phyloP scores from a whole-genome alignment of 257 asterid genomes.

The Solanum rostratum region DNA sequence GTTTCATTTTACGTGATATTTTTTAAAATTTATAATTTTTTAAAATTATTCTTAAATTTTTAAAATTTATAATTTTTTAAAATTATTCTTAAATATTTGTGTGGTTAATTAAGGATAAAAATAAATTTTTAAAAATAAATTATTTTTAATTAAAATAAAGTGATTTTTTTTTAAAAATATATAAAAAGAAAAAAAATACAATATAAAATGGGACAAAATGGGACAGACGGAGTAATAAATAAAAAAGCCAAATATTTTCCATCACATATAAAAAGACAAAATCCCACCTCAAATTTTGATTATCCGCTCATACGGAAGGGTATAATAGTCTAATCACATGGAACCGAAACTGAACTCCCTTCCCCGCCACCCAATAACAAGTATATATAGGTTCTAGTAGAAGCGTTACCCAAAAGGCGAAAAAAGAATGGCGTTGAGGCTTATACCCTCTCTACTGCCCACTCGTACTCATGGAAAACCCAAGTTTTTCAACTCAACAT shows the following conservation, averaged over 20 bases:
- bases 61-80: too few relatives aligned
- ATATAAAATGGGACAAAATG: too few relatives aligned
- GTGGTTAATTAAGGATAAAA: too few relatives aligned
- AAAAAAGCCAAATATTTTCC: neutral
- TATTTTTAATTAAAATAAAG: too few relatives aligned
- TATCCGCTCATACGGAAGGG: conserved; percentile 8
- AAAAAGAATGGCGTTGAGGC: conserved; percentile 45
- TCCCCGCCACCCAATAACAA: conserved; percentile 5
- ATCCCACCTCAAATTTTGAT: neutral
- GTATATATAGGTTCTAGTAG: neutral
- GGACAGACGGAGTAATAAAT: too few relatives aligned
- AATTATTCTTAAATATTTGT: too few relatives aligned
- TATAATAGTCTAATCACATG: neutral
- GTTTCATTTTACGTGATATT: too few relatives aligned
- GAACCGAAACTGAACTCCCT: neutral
- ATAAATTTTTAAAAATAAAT: too few relatives aligned
- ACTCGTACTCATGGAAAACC: conserved; percentile 18
- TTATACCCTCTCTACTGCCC: conserved; percentile 25
- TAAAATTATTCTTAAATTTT: too few relatives aligned
- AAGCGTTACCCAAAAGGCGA: neutral
- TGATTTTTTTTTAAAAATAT: too few relatives aligned
- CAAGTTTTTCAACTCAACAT: conserved; percentile 29
- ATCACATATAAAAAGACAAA: neutral
- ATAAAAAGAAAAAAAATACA: too few relatives aligned
- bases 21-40: too few relatives aligned